Evolutionary conservation across 75 land plant genomes (phyloP), one percentile per base, ranked within the genome.

Genomic region (Cupressus sempervirens): DNA sequence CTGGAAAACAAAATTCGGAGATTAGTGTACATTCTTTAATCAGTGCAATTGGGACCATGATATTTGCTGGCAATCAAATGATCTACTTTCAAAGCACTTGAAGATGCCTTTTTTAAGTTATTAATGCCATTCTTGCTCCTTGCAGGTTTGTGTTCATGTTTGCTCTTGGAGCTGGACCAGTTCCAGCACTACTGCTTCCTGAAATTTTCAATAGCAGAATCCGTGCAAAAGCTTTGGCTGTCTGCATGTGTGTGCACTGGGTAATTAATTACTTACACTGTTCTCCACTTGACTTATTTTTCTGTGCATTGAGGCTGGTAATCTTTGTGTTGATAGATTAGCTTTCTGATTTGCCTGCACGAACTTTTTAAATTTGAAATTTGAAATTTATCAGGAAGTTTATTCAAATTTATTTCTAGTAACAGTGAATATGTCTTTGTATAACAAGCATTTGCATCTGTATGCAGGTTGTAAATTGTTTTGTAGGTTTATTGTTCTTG

Each of bases 151-250:
- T 97, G 6, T 88, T 97, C 35, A 88, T 91, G 85, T 97, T 96
- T 94, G 92, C 99, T 38, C 40, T 93, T 15, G 99, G 99, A 84
- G 98, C 98, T 83, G 99, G 99, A 41, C 98, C 99, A 41, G 98
- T 97, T 11, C 99, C 99, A 13, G 87, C 95, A 81, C 89, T 96
- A 18, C 93, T 97, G 50, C 88, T 97, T 34, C 94, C 99, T 46
- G 99, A 97, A 84, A 95, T 97, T 20, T 93, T 97, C 52, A 90
- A 97, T 26, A 90, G 82, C 82, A 86, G 91, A 75, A 93, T 93
- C 54, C 89, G 93, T 45, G 94, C 96, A 29, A 97, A 94, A 83
- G 99, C 98, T 76, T 93, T 97, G 99, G 98, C 99, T 75, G 56
- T 97, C 30, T 95, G 96, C 76, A 91, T 97, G 96, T 93, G 93